Base-by-base conservation (phyloP, 805 yeast genomes). In the Spathaspora sp. region DNA sequence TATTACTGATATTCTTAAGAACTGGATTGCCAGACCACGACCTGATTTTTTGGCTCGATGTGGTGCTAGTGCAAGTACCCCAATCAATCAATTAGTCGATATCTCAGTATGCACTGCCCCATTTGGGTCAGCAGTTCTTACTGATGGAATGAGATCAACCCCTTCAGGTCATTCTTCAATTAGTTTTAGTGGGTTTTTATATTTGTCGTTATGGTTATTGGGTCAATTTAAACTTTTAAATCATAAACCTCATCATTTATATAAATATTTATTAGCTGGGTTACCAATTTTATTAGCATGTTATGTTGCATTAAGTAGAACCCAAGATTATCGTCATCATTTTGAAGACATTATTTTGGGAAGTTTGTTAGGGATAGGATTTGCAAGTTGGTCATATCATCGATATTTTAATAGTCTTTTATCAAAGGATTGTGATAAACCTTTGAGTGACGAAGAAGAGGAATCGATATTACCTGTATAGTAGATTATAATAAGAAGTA, bases 151-250 rank as follows among this genome's bases (percentile, higher is more conserved):
- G 73, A 72, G 80, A 54, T 73, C 80, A 26, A 76, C 83, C 6
- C 86, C 86, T 0, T 77, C 82, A 7, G 86, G 86, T 20, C 86
- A 81, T 57, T 68, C 81, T 9, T 72, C 82, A 2, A 69, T 76
- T 40, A 72, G 83, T n/a, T 82, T 81, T 60, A 65, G 78, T 14
- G 81, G 82, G 1, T 65, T 81, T 49, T 63, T 70, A 8, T 81
- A 66, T 62, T 66, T 81, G 48, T 56, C 79, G 11, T 60, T 80
- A 32, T 81, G 81, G 80, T 55, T 78, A 2, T 62, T 63, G 38
- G 80, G 80, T n/a, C 81, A 78, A 57, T 64, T 68, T 52, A 58
- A 58, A 46, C 46, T 64, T 7, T 47, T 60, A 42, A 55, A 44
- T 31, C 28, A 39, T 44, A 23, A 6, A 47, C 53, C 64, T 58